Percentiles rank a stretch among this genome's conserved stretches.
Evolutionary conservation across 2,329 filamentous ascomycete species (phyloP).

Genomic region (Tolypocladium inflatum): DNA sequence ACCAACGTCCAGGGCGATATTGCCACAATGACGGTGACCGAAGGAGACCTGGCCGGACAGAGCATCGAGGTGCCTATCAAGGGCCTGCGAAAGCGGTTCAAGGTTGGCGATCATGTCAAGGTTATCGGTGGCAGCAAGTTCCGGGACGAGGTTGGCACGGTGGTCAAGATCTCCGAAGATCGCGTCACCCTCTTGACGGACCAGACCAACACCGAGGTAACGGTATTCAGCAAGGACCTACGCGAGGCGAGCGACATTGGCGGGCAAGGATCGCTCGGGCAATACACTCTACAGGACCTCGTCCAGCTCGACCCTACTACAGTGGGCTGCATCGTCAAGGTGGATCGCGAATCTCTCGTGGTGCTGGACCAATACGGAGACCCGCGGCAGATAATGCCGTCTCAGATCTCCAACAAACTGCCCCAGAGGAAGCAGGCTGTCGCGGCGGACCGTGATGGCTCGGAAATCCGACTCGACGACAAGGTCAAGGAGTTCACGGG

Average conservation of each 20-base stretch:
- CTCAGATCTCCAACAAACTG: conserved; percentile 84
- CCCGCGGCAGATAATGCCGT: conserved; percentile 72
- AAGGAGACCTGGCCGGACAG: conserved; percentile 74
- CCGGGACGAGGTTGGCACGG: conserved; percentile 92
- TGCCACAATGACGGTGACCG: conserved; percentile 75
- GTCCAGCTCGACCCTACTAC: conserved; percentile 90
- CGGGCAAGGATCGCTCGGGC: conserved; percentile 72
- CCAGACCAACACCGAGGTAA: conserved; percentile 86
- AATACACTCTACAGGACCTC: conserved; percentile 86
- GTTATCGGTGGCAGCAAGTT: conserved; percentile 94
- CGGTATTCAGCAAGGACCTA: conserved; percentile 95
- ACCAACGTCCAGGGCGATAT: conserved; percentile 85
- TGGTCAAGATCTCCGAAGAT: conserved; percentile 87
- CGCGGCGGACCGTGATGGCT: conserved; percentile 85
- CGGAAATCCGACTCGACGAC: conserved; percentile 85
- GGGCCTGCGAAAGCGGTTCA: conserved; percentile 86
- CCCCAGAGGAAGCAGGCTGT: conserved; percentile 75
- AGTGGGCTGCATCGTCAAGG: conserved; percentile 87
- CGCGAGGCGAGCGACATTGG: conserved; percentile 89
- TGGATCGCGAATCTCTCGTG: conserved; percentile 84
- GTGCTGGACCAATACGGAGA: conserved; percentile 88
- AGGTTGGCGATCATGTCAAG: conserved; percentile 92
- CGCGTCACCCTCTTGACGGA: conserved; percentile 89
- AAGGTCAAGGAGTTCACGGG: conserved; percentile 85
- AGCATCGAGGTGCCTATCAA: conserved; percentile 88